These are phyloP conservation scores for Scutellaria barbata DNA, from an alignment of 257 asterid genomes.

Conservation along the genomic window DNA sequence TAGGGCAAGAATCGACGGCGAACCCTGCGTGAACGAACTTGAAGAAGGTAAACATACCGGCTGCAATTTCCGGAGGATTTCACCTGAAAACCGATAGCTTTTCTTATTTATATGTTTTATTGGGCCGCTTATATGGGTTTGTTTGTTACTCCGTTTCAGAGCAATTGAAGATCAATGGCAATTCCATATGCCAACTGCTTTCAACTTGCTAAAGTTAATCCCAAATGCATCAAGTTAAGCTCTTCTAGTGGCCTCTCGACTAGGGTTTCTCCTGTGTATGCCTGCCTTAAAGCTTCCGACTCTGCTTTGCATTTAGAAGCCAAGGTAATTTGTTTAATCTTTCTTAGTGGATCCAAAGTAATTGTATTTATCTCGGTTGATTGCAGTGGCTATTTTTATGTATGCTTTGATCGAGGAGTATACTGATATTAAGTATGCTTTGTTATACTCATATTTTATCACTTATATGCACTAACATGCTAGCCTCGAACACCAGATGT, in stretches of 20 bases:
- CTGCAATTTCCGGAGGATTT: no score
- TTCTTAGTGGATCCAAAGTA: background rate
- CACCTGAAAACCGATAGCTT: no score
- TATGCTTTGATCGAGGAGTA: background rate
- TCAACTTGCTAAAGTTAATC: conserved; percentile 41
- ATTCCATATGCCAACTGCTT: conserved; percentile 44
- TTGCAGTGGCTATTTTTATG: no score
- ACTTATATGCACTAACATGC: background rate
- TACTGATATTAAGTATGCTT: background rate
- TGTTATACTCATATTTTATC: background rate
- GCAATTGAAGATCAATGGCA: conserved; percentile 45
- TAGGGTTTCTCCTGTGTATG: conserved; percentile 37
- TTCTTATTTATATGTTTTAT: no score
- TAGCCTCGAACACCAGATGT: conserved; percentile 35
- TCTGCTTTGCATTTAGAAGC: conserved; percentile 39
- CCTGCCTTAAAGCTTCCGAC: conserved; percentile 45
- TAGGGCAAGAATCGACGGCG: no score
- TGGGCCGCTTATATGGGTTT: background rate
- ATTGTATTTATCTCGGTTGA: background rate
- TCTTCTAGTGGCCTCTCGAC: conserved; percentile 24
- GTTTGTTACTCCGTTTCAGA: conserved; percentile 25
- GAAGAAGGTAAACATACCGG: no score
- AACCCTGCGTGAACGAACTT: no score
- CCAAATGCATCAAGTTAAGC: conserved; percentile 34
- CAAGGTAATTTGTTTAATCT: conserved; percentile 46